phyloP scores from a whole-genome alignment of 768 basidiomycete genomes.

The Boletus reticulatus region DNA sequence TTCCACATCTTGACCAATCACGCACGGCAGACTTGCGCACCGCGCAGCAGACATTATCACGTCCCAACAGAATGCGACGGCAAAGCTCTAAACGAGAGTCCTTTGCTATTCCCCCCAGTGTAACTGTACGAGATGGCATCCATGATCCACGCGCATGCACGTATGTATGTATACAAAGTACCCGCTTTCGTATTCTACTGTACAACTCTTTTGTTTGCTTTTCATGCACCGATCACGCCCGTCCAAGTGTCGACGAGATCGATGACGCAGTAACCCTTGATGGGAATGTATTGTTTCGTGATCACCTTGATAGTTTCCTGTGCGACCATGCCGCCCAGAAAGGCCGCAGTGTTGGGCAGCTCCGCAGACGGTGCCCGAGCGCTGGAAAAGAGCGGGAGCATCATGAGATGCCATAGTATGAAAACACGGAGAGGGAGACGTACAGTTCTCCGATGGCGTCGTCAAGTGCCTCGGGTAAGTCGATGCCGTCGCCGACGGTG shows the following conservation, averaged over 20 bases:
- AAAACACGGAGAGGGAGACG: slow-evolving; percentile 23
- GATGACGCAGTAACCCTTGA: slow-evolving; percentile 79
- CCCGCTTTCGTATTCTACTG: background rate
- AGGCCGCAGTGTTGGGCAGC: slow-evolving; percentile 89
- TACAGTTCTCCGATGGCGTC: slow-evolving; percentile 79
- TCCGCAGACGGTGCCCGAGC: slow-evolving; percentile 80
- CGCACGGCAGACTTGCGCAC: slow-evolving; percentile 7
- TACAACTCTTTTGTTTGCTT: background rate
- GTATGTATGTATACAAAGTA: background rate
- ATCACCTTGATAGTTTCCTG: slow-evolving; percentile 98
- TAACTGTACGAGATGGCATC: too few species aligned
- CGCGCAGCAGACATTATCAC: slow-evolving; percentile 2
- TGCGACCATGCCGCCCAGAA: slow-evolving; percentile 90
- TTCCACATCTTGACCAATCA: too few species aligned
- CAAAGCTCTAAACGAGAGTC: background rate
- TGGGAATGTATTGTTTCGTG: slow-evolving; percentile 92
- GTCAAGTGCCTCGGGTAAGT: slow-evolving; percentile 54
- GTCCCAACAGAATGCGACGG: background rate
- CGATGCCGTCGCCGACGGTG: slow-evolving; percentile 47
- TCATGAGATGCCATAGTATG: background rate
- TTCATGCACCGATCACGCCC: slow-evolving; percentile 42
- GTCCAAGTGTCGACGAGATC: slow-evolving; percentile 85
- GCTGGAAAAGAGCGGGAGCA: slow-evolving; percentile 35
- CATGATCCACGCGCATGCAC: too few species aligned
- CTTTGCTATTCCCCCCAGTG: too few species aligned